Conservation (phyloP, 2,329 filamentous ascomycete genomes). For the Cadophora sp. region DNA sequence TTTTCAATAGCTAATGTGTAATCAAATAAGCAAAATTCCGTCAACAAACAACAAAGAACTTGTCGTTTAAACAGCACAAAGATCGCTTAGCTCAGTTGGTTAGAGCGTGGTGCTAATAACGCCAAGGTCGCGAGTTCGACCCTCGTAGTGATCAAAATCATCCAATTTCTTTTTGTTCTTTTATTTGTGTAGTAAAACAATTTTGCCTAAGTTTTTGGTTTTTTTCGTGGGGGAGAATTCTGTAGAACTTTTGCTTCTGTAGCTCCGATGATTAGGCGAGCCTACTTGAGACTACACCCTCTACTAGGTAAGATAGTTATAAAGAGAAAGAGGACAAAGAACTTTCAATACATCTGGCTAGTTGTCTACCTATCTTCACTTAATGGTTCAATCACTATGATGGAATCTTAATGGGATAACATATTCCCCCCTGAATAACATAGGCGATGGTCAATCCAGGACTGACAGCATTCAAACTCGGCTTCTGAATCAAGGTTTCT, state of each 20-base stretch:
- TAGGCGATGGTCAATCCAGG: too few species aligned
- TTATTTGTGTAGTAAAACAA: neutral
- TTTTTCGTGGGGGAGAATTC: neutral
- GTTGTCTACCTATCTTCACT: neutral
- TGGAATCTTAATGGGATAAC: too few species aligned
- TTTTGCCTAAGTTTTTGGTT: neutral
- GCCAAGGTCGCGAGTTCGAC: constrained; percentile 25
- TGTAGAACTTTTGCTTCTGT: neutral
- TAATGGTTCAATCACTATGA: too few species aligned
- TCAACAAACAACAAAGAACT: neutral
- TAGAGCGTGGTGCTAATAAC: constrained; percentile 26
- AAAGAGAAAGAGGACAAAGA: neutral
- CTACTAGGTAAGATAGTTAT: neutral
- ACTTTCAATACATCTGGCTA: neutral
- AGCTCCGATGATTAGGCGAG: neutral
- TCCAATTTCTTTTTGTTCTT: neutral
- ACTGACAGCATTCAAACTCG: neutral
- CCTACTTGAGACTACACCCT: too few species aligned
- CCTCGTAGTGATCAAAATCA: constrained; percentile 19
- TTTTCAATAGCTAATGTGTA: neutral
- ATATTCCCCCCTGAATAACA: too few species aligned
- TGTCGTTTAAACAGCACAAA: neutral
- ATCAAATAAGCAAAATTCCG: neutral
- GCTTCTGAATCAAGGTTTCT: neutral
- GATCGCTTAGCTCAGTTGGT: constrained; percentile 22